Base-by-base conservation (phyloP, 108 stramenopile genomes). In the Cyclotella sp. region DNA sequence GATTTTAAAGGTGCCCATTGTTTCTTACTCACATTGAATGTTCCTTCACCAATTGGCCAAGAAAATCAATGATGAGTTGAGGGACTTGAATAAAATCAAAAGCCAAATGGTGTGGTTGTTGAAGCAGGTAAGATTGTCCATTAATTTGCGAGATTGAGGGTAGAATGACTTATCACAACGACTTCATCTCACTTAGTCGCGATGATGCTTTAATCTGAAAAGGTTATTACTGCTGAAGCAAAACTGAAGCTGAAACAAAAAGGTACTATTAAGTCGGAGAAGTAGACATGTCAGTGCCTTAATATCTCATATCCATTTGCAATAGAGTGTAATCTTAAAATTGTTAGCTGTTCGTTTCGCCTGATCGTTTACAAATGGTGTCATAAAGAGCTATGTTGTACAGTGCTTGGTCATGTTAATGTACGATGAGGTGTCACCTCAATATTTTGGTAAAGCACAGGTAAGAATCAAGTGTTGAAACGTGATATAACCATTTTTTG, bases 51-150 rank as follows among this genome's bases (percentile, higher is more conserved):
- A 8, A 28, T 34, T 11, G 29, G n/a, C 41, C 10, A 30, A 78
- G 69, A 75, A 70, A 67, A 65, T 75, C 11, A 55, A 34, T 18
- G 69, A 75, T 27, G 81, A 82, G 27, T 63, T 82, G 58, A 82
- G 39, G 41, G 69, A 75, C 59, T 34, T 82, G 22, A 82, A 82
- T 26, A 67, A 71, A 51, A 75, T 74, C 26, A 82, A 82, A 60
- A 75, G 81, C 29, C 74, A 82, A 51, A 82, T 82, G 81, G 69
- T 82, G 24, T 82, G 81, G 81, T 46, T 82, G 0, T 66, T 82
- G 26, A 82, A 82, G 58, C 74, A 82, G 51, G 81, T 82, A 40
- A 72, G 60, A 30, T 66, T 47, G n/a, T 10, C 7, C 12, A 18
- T 43, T 2, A 13, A 15, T 19, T 1, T 13, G 19, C 24, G 12